Conservation (phyloP, 495 filamentous ascomycete genomes). For the Penicillium paradoxum region DNA sequence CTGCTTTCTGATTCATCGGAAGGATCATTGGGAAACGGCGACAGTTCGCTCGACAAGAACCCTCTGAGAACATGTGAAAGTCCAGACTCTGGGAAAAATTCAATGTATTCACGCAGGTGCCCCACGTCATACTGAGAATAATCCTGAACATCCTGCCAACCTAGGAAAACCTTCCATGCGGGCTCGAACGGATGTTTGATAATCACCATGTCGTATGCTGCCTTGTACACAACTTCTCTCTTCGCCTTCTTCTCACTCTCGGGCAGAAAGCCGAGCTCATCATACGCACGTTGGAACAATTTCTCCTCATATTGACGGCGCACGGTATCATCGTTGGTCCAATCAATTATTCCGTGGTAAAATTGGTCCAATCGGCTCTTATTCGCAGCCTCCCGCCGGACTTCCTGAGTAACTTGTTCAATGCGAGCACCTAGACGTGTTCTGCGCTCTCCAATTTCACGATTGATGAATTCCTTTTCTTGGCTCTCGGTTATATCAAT, state of each 20-base stretch:
- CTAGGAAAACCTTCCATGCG: conserved; percentile 84
- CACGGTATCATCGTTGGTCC: conserved; percentile 80
- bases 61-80: conserved; percentile 73
- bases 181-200: conserved; percentile 87
- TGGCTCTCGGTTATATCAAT: conserved; percentile 82
- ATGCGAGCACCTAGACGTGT: conserved; percentile 82
- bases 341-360: conserved; percentile 80
- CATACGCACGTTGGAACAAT: conserved; percentile 72
- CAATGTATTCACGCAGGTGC: conserved; percentile 70
- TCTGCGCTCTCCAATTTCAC: conserved; percentile 79
- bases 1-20: conserved; percentile 30
- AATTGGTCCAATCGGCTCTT: conserved; percentile 65
- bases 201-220: conserved; percentile 88
- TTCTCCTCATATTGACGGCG: conserved; percentile 87
- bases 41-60: conserved; percentile 77
- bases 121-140: conserved; percentile 67
- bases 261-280: conserved; percentile 64
- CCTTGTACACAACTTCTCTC: conserved; percentile 60
- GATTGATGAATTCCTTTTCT: conserved; percentile 88
- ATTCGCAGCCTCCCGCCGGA: conserved; percentile 75
- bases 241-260: conserved; percentile 61
- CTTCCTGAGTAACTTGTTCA: conserved; percentile 76
- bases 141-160: conserved; percentile 78
- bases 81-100: conserved; percentile 79
- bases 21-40: conserved; percentile 59